Base-by-base conservation (phyloP, 352 stramenopile genomes). In the Phytopythium mirpurense region DNA sequence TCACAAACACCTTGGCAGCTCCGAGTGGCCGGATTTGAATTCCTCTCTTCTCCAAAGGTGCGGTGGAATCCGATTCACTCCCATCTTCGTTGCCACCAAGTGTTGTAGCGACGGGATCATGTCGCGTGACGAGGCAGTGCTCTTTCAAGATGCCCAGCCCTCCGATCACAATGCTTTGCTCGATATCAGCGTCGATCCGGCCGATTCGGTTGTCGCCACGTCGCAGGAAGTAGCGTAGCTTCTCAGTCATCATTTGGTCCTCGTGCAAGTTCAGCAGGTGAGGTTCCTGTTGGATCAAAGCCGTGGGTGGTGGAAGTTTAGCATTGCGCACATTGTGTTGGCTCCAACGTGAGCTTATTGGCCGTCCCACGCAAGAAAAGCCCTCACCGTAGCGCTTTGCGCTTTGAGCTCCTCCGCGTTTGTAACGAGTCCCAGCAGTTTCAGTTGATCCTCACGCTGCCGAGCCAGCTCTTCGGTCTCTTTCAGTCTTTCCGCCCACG, bases 181-280 rank as follows among this genome's bases (percentile, higher is more conserved):
- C 68, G 54, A 78, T 57, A 50, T 74, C 59, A 3, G 83, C 75
- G 35, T 94, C 83, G 9, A 68, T 66, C 21, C 85, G 69, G 6
- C 86, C 86, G 37, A 95, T 54, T 26, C 71, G 78, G 38, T 87
- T 89, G 3, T n/a, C 19, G 5, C 79, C 79, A 32, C 29, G 6
- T 19, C 83, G 62, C 23, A 95, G 60, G 31, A 96, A 88, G 51
- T 96, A 93, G 0, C 88, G 56, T 2, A 96, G 56, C 44, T 91
- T 89, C 54, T 90, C 83, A 1, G 74, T 78, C 86, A 95, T 93
- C 32, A 87, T 65, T 31, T 87, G 81, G 37, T 96, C 86, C 73
- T 96, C 83, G 42, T 95, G 89, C 27, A 96, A 55, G 41, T 96
- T 96, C 37, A 93, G 60, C 3, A 96, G 52, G 43, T 95, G 83